These are phyloP conservation scores for Yamadazyma sp. DNA, from an alignment of 1,139 yeast species.

Conservation along the genomic window DNA sequence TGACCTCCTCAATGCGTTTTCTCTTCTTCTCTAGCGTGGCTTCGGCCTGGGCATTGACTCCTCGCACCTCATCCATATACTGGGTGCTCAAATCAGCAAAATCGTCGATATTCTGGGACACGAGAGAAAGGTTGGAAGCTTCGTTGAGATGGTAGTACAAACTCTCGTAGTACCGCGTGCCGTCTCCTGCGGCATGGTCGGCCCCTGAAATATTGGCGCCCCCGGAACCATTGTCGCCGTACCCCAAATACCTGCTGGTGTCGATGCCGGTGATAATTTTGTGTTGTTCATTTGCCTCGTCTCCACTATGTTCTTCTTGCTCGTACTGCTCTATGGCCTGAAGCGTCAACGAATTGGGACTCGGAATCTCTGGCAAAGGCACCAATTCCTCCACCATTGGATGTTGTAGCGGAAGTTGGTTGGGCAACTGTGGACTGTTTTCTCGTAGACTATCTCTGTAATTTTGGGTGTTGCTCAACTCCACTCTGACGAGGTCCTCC, in stretches of 20 bases:
- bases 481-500: slow-evolving; percentile 32
- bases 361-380: slow-evolving; percentile 19
- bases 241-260: slow-evolving; percentile 22
- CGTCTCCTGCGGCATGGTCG: slow-evolving; percentile 4
- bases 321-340: slow-evolving; percentile 34
- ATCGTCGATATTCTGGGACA: slow-evolving; percentile 11
- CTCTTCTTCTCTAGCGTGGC: slow-evolving; percentile 27
- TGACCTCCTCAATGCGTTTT: slow-evolving; percentile 28
- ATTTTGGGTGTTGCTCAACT: slow-evolving; percentile 19
- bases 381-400: slow-evolving; percentile 30
- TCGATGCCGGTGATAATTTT: slow-evolving; percentile 24
- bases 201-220: too few species aligned
- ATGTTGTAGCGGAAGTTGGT: slow-evolving; percentile 24
- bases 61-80: slow-evolving; percentile 21
- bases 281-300: slow-evolving; percentile 16
- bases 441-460: slow-evolving; percentile 2
- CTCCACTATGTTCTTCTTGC: slow-evolving; percentile 24
- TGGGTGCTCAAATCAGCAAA: slow-evolving; percentile 18
- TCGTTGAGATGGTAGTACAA: slow-evolving; percentile 20
- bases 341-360: slow-evolving; percentile 19
- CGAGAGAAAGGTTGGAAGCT: slow-evolving; percentile 8
- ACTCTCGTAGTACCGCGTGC: slow-evolving; percentile 18
- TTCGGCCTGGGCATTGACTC: slow-evolving; percentile 18
- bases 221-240: too few species aligned
- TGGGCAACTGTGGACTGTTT: not conserved